Base-by-base conservation (phyloP, 179 eudicot species). In the Actinidia arguta region DNA sequence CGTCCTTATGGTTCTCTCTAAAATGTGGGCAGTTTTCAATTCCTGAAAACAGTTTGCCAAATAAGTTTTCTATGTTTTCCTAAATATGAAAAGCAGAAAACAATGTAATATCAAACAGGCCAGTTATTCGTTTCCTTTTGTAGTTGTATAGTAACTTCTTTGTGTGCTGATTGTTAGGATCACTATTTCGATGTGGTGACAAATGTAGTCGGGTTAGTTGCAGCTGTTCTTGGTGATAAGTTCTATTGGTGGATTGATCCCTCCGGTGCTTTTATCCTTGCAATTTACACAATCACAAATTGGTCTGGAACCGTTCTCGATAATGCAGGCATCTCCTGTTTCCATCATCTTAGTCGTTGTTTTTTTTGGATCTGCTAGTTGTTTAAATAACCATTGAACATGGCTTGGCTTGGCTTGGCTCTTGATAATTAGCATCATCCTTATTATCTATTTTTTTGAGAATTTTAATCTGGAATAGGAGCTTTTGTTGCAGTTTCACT, bases 181-280 rank as follows among this genome's bases (percentile, higher is more conserved):
- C 99, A 96, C 82, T 93, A 93, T 82, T 96, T 96, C 73, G 98
- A 95, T 86, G 99, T 96, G 72, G 89, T 95, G 69, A 96, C 99
- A 20, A 96, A 96, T 80, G 90, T 95, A 47, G 94, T 96, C 8
- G 98, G 99, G 16, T 86, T 96, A 83, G 89, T 88, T 8, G 98
- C 98, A 42, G 99, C 99, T 6, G 78, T 96, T 84, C 92, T 95
- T 77, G 99, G 98, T 52, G 98, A 96, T 58, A 86, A 77, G 75
- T 91, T 87, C 75, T 88, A 74, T 61, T 96, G 99, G 99, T 93
- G 97, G 97, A 91, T 96, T 78, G 99, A 96, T 82, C 99, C 99
- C 54, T 82, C 48, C 67, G 99, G 98, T 42, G 99, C 98, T 67
- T 86, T 96, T 76, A 47, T 86, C 73, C 93, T 96, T 18, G 93